These are phyloP conservation scores for Asterochloris erici DNA, from an alignment of 139 green algal species.

Conservation along the genomic window DNA sequence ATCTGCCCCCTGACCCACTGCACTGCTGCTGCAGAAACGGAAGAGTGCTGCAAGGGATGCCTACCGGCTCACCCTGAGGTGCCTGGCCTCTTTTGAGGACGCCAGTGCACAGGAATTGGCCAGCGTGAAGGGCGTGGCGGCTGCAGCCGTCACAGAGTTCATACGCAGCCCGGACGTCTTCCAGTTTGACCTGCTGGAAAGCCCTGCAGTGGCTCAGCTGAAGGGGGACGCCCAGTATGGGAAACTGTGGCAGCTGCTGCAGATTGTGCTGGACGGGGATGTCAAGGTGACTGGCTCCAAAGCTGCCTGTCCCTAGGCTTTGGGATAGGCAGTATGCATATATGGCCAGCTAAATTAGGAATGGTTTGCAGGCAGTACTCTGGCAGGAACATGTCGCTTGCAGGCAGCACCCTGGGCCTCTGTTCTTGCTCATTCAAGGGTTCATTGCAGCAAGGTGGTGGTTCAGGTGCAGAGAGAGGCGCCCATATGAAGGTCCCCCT, in stretches of 20 bases:
- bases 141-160: constrained; percentile 18
- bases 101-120: constrained; percentile 11
- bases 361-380: too few relatives aligned
- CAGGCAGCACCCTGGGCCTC: too few relatives aligned
- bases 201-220: constrained; percentile 21
- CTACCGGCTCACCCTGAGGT: constrained; percentile 30
- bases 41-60: constrained; percentile 34
- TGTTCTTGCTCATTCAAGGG: too few relatives aligned
- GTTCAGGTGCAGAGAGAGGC: too few relatives aligned
- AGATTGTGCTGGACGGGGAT: constrained; percentile 19
- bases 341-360: too few relatives aligned
- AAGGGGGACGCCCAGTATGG: constrained; percentile 17
- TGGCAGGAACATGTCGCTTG: too few relatives aligned
- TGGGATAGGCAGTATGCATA: too few relatives aligned
- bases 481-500: too few relatives aligned
- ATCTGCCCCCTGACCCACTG: background rate
- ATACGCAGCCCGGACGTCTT: constrained; percentile 21
- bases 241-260: constrained; percentile 13
- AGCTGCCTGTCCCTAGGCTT: background rate
- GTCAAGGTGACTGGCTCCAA: constrained; percentile 1
- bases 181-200: constrained; percentile 27
- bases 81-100: constrained; percentile 36
- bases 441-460: too few relatives aligned
- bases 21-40: constrained; percentile 23
- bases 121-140: background rate